Evolutionary conservation across 805 yeast genomes (phyloP).

Genomic region (Cyberlindnera sargentensis): DNA sequence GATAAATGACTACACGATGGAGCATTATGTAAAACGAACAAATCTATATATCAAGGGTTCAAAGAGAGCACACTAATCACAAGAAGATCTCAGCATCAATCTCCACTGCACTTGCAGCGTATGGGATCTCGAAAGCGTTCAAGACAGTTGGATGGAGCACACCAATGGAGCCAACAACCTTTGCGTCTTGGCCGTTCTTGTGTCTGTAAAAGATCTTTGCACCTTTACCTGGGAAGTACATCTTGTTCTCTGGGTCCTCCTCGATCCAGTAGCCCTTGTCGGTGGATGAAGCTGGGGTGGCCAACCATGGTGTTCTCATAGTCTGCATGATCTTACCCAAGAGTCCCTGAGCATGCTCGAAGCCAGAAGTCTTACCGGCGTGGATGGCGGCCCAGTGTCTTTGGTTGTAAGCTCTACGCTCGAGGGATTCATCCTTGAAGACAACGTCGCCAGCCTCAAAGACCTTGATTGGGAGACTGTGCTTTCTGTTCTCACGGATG

Average conservation of each 20-base stretch:
- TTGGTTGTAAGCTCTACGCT: slow-evolving; percentile 86
- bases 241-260: slow-evolving; percentile 56
- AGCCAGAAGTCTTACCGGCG: slow-evolving; percentile 93
- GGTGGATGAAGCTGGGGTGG: slow-evolving; percentile 34
- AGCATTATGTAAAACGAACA: not conserved
- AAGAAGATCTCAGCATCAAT: slow-evolving; percentile 83
- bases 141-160: slow-evolving; percentile 94
- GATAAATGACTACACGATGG: not conserved
- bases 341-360: slow-evolving; percentile 90
- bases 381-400: slow-evolving; percentile 92
- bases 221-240: slow-evolving; percentile 96
- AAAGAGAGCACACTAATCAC: slow-evolving; percentile 24
- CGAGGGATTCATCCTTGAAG: slow-evolving; percentile 68
- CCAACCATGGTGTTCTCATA: slow-evolving; percentile 81
- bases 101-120: slow-evolving; percentile 89
- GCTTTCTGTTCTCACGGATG: slow-evolving; percentile 92
- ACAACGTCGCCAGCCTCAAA: slow-evolving; percentile 96
- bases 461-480: slow-evolving; percentile 88
- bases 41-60: not conserved
- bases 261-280: slow-evolving; percentile 85
- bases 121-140: slow-evolving; percentile 80
- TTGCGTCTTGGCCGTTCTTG: slow-evolving; percentile 47
- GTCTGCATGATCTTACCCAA: slow-evolving; percentile 95
- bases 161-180: slow-evolving; percentile 78
- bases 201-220: slow-evolving; percentile 77